phyloP scores from a whole-genome alignment of 73 alveolate species.

The Diophrys sp. region DNA sequence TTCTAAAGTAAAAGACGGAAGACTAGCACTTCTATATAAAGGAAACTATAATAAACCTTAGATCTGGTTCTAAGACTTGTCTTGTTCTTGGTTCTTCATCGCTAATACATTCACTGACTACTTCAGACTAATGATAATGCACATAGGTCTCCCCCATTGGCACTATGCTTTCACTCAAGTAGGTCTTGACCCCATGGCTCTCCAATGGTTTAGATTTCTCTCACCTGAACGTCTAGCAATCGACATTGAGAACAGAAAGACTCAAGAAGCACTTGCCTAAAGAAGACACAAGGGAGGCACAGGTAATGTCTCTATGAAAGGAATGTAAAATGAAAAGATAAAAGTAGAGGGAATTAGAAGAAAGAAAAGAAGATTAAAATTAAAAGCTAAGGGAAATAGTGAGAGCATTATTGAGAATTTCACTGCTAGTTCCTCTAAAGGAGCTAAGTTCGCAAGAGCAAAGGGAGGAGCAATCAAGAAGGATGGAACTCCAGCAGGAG shows the following conservation, averaged over 20 bases:
- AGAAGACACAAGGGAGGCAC: conserved; percentile 50
- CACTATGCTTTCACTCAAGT: conserved; percentile 80
- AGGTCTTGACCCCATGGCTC: conserved; percentile 73
- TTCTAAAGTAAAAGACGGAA: conserved; percentile 64
- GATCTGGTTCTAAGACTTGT: conserved; percentile 71
- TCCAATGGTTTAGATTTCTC: conserved; percentile 72
- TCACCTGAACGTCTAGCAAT: conserved; percentile 80
- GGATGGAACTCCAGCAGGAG: conserved; percentile 22
- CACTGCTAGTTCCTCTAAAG: conserved; percentile 57
- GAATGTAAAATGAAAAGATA: conserved; percentile 8
- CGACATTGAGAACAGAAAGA: conserved; percentile 67
- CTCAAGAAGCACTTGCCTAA: conserved; percentile 47
- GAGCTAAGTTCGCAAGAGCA: conserved; percentile 59
- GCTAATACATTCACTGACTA: conserved; percentile 81
- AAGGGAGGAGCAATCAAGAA: conserved; percentile 30
- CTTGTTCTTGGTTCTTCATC: conserved; percentile 73
- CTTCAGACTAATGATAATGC: conserved; percentile 81
- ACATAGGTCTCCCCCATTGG: conserved; percentile 83
- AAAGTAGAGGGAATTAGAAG: conserved; percentile 57
- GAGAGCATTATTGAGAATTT: conserved; percentile 64
- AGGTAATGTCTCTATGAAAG: conserved; percentile 10
- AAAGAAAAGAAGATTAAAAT: conserved; percentile 64
- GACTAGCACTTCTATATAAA: conserved; percentile 64
- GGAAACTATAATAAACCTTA: conserved; percentile 55
- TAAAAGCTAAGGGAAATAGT: conserved; percentile 57